phyloP scores from a whole-genome alignment of 1,284 basidiomycete genomes.

The Albatrellus sp. region DNA sequence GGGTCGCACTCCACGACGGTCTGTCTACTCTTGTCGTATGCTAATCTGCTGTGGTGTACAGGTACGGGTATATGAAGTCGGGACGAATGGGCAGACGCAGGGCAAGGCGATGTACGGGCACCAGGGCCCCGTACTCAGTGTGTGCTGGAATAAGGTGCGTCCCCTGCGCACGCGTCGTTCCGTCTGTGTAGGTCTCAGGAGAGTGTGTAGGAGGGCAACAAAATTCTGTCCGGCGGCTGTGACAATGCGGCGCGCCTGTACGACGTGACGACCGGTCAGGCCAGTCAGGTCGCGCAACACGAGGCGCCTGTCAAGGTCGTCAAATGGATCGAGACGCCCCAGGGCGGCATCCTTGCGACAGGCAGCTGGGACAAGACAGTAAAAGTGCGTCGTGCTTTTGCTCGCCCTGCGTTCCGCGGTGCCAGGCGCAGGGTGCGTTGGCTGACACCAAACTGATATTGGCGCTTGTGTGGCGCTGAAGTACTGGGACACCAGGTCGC shows the following conservation, averaged over 20 bases:
- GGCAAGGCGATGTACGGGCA: slow-evolving; percentile 79
- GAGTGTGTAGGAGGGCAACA: slow-evolving; percentile 54
- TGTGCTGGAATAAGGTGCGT: slow-evolving; percentile 70
- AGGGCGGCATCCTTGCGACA: slow-evolving; percentile 65
- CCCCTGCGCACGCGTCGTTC: not conserved
- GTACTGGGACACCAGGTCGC: slow-evolving; percentile 85
- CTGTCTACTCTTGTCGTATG: not conserved
- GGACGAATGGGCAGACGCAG: slow-evolving; percentile 44
- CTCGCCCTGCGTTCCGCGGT: not conserved
- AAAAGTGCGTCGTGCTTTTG: slow-evolving; percentile 39
- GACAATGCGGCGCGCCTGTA: slow-evolving; percentile 79
- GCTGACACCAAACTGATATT: not conserved
- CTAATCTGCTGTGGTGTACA: slow-evolving; percentile 12
- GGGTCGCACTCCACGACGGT: not conserved
- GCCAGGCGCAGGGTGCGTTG: not conserved
- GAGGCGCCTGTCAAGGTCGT: slow-evolving; percentile 73
- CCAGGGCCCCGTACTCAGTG: slow-evolving; percentile 71
- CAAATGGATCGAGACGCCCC: slow-evolving; percentile 61
- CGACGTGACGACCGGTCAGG: slow-evolving; percentile 66
- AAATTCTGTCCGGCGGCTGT: slow-evolving; percentile 76
- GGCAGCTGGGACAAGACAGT: slow-evolving; percentile 90
- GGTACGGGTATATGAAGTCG: slow-evolving; percentile 56
- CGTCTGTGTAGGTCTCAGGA: not conserved
- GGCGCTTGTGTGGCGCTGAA: slow-evolving; percentile 18
- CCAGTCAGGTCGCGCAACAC: slow-evolving; percentile 71